These are phyloP conservation scores for Asterionellopsis glacialis DNA, from an alignment of 108 stramenopile species.

Conservation along the genomic window DNA sequence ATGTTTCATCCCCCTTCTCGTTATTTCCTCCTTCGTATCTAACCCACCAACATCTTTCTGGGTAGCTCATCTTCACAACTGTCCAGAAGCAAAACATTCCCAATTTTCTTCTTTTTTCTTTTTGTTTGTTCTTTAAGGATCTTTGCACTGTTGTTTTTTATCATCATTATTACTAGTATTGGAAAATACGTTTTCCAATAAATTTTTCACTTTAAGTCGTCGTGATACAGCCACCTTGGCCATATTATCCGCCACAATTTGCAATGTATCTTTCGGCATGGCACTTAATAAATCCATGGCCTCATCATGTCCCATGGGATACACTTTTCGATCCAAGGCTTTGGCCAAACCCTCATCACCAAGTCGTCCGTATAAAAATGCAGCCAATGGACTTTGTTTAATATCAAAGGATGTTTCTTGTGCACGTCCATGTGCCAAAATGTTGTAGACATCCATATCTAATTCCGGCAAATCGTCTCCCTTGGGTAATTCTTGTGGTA, in stretches of 20 bases:
- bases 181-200: no score
- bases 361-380: slow-evolving; percentile 32
- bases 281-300: slow-evolving; percentile 22
- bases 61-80: no score
- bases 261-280: slow-evolving; percentile 26
- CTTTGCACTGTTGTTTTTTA: no score
- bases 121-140: no score
- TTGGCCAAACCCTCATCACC: slow-evolving; percentile 23
- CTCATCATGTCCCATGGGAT: slow-evolving; percentile 31
- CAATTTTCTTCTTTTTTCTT: no score
- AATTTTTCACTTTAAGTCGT: not conserved
- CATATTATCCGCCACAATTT: slow-evolving; percentile 14
- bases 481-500: slow-evolving; percentile 4
- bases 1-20: no score
- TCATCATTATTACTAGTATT: no score
- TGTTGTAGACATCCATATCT: slow-evolving; percentile 35
- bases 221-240: slow-evolving; percentile 23
- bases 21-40: no score
- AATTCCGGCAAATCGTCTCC: slow-evolving; percentile 6
- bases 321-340: slow-evolving; percentile 14
- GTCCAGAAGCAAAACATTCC: no score
- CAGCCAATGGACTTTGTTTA: slow-evolving; percentile 45
- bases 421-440: slow-evolving; percentile 32
- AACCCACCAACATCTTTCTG: no score
- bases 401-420: slow-evolving; percentile 40